These are phyloP conservation scores for Brettanomyces sp. DNA, from an alignment of 805 yeast genomes.

Conservation along the genomic window DNA sequence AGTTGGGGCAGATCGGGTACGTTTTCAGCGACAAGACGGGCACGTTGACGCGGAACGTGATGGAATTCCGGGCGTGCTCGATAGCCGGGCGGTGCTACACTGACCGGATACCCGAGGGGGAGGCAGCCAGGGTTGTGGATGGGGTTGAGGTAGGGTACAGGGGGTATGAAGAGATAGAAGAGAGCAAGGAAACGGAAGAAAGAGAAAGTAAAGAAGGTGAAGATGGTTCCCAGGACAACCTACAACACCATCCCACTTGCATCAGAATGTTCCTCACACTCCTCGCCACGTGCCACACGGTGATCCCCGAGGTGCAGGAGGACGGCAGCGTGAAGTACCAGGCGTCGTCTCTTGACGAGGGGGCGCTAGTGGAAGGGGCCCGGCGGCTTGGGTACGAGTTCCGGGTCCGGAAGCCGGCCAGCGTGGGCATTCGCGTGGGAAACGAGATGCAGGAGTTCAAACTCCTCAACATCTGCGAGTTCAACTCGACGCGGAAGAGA, in stretches of 20 bases:
- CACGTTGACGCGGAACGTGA: conserved; percentile 87
- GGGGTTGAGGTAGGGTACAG: conserved; percentile 77
- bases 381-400: conserved; percentile 81
- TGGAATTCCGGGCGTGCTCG: conserved; percentile 92
- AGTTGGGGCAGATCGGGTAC: conserved; percentile 92
- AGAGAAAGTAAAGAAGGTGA: conserved; percentile 10
- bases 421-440: conserved; percentile 54
- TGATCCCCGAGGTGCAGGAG: conserved; percentile 76
- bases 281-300: conserved; percentile 92
- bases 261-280: conserved; percentile 75
- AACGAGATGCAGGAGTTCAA: conserved; percentile 44
- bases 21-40: conserved; percentile 98
- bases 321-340: conserved; percentile 76
- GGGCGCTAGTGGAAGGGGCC: conserved; percentile 96
- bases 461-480: conserved; percentile 85
- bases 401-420: conserved; percentile 74
- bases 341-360: conserved; percentile 99
- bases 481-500: conserved; percentile 94
- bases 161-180: conserved; percentile 57
- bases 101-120: conserved; percentile 86
- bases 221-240: background rate
- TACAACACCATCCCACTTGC: conserved; percentile 16
- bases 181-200: conserved; percentile 18
- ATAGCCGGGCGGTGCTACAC: conserved; percentile 90
- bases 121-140: conserved; percentile 56